These are phyloP conservation scores for Penicillium sp. DNA, from an alignment of 2,329 filamentous ascomycete species.

Conservation along the genomic window DNA sequence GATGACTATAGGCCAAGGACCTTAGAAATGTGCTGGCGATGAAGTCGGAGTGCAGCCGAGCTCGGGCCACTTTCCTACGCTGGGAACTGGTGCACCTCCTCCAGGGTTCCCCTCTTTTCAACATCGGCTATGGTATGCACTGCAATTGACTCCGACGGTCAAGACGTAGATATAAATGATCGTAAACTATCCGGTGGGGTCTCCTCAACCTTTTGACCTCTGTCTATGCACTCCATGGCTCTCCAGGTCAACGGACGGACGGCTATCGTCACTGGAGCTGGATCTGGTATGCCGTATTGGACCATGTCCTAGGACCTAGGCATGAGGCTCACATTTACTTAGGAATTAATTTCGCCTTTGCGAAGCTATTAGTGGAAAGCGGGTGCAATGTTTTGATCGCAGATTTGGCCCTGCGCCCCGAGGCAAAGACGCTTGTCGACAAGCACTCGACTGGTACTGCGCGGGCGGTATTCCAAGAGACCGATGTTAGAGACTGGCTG, in stretches of 20 bases:
- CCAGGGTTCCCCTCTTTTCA: conserved; percentile 10
- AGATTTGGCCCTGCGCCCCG: conserved; percentile 45
- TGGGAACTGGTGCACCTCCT: conserved; percentile 11
- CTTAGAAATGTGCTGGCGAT: background rate
- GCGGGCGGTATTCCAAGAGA: conserved; percentile 45
- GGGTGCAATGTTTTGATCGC: conserved; percentile 49
- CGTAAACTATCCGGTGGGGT: background rate
- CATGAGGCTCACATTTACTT: background rate
- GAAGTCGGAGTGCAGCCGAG: conserved; percentile 9
- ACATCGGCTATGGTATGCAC: conserved; percentile 15
- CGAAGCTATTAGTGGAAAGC: conserved; percentile 43
- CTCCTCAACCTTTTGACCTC: background rate
- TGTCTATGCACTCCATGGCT: conserved; percentile 30
- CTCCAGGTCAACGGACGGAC: conserved; percentile 46
- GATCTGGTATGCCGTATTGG: conserved; percentile 45
- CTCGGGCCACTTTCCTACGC: conserved; percentile 11
- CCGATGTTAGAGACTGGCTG: conserved; percentile 51
- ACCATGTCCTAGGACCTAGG: background rate
- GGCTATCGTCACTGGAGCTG: conserved; percentile 56
- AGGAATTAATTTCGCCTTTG: conserved; percentile 50
- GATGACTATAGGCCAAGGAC: background rate
- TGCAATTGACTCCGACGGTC: conserved; percentile 13
- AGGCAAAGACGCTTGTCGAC: conserved; percentile 42
- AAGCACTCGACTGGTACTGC: conserved; percentile 33
- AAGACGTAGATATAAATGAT: conserved; percentile 12